phyloP scores from a whole-genome alignment of 139 green algal genomes.

The Picochlorum sp. region DNA sequence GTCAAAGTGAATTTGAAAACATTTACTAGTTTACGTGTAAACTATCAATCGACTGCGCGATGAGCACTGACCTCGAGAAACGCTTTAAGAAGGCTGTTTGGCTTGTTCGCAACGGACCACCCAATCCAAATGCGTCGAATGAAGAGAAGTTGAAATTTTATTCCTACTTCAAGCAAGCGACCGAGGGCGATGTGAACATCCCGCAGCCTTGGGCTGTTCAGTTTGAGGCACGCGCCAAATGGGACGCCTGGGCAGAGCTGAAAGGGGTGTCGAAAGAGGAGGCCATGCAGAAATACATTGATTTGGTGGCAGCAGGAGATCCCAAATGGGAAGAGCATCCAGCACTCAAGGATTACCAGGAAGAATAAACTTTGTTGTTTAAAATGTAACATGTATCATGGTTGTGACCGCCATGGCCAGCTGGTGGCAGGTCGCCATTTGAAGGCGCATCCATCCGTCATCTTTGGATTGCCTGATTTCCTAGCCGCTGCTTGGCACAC shows the following conservation, averaged over 20 bases:
- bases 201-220: constrained; percentile 50
- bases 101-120: constrained; percentile 54
- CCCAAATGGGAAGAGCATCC: constrained; percentile 49
- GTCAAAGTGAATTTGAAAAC: too few relatives aligned
- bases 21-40: too few relatives aligned
- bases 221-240: constrained; percentile 61
- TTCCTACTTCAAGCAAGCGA: constrained; percentile 56
- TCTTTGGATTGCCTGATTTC: not conserved
- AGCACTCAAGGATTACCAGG: constrained; percentile 37
- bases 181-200: constrained; percentile 46
- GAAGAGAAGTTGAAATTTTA: constrained; percentile 59
- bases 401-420: not conserved
- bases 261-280: constrained; percentile 65
- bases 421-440: not conserved
- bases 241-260: constrained; percentile 56
- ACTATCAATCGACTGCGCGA: not conserved
- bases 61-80: constrained; percentile 19
- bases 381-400: too few relatives aligned
- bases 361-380: constrained; percentile 2
- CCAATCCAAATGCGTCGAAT: constrained; percentile 32
- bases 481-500: not conserved
- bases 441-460: not conserved
- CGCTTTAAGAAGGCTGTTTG: constrained; percentile 57
- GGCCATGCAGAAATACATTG: constrained; percentile 66
- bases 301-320: constrained; percentile 42